phyloP scores from a whole-genome alignment of 1,284 basidiomycete genomes.

The Apiotrichum gamsii region DNA sequence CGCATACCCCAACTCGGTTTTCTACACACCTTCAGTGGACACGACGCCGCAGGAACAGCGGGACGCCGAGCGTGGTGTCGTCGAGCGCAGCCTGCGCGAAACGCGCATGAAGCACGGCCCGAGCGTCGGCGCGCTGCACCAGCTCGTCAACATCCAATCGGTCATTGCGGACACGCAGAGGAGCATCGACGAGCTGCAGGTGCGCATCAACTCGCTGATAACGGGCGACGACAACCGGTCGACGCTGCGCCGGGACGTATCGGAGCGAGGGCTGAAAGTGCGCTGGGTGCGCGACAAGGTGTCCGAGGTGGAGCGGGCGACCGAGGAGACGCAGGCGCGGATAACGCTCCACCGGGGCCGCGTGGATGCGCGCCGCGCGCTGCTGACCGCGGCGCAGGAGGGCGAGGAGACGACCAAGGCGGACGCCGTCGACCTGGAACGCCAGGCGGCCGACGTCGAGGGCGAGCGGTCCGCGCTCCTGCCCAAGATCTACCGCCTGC shows the following conservation, averaged over 20 bases:
- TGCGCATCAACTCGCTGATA: conserved; percentile 55
- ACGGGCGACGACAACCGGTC: conserved; percentile 49
- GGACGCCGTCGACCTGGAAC: conserved; percentile 13
- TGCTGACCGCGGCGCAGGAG: conserved; percentile 25
- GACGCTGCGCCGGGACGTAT: conserved; percentile 53
- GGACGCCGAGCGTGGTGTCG: conserved; percentile 14
- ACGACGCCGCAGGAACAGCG: background rate
- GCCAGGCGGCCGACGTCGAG: conserved; percentile 10
- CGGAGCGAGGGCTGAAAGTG: conserved; percentile 29
- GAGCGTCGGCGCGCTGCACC: conserved; percentile 38
- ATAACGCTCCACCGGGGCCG: conserved; percentile 21
- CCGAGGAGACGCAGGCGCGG: conserved; percentile 25
- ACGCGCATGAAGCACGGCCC: conserved; percentile 45
- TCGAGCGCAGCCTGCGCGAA: conserved; percentile 43
- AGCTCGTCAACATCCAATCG: conserved; percentile 61
- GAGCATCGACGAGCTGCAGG: conserved; percentile 55
- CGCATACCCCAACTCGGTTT: conserved; percentile 20
- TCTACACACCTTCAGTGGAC: conserved; percentile 19
- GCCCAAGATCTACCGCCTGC: conserved; percentile 54
- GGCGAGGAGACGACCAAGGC: conserved; percentile 22
- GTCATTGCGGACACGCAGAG: conserved; percentile 61
- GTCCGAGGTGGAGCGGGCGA: conserved; percentile 22
- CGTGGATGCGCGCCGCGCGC: conserved; percentile 22
- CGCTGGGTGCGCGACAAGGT: conserved; percentile 26
- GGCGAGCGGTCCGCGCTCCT: conserved; percentile 49